These are phyloP conservation scores for Breynia disticha DNA, from an alignment of 441 rosid species.

Conservation along the genomic window DNA sequence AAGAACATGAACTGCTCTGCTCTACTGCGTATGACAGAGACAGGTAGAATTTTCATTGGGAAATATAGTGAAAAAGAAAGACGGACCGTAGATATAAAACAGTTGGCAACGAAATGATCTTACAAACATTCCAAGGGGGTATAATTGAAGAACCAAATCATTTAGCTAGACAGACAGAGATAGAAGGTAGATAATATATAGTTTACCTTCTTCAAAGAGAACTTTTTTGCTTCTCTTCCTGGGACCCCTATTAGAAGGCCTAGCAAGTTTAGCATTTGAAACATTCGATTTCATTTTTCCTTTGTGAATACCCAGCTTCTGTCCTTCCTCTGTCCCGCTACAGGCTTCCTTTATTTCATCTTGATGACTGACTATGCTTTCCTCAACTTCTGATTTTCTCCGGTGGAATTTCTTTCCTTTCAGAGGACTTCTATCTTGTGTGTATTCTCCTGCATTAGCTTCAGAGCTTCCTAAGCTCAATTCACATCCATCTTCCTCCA, in stretches of 20 bases:
- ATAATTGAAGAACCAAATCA: background rate
- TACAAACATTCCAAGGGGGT: too few relatives aligned
- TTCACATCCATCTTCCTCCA: slow-evolving; percentile 58
- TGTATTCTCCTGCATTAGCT: slow-evolving; percentile 34
- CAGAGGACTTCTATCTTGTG: slow-evolving; percentile 29
- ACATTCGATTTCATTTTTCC: slow-evolving; percentile 38
- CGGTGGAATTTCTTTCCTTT: slow-evolving; percentile 38
- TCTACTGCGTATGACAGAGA: too few relatives aligned
- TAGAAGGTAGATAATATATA: slow-evolving; percentile 1
- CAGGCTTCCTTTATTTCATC: slow-evolving; percentile 84
- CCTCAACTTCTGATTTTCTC: slow-evolving; percentile 42
- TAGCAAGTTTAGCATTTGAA: slow-evolving; percentile 32
- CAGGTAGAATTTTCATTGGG: too few relatives aligned
- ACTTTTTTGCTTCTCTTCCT: slow-evolving; percentile 69
- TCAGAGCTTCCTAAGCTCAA: slow-evolving; percentile 64
- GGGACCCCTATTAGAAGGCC: slow-evolving; percentile 34
- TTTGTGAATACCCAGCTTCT: slow-evolving; percentile 29
- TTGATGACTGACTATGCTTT: slow-evolving; percentile 36
- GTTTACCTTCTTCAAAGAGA: slow-evolving; percentile 62
- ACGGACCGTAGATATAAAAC: background rate
- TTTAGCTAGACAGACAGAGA: background rate
- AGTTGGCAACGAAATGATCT: too few relatives aligned
- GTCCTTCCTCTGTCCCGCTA: slow-evolving; percentile 76
- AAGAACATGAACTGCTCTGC: too few relatives aligned
- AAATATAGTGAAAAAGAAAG: background rate